phyloP scores from a whole-genome alignment of 2,329 filamentous ascomycete genomes.

The Cadophora sp. region DNA sequence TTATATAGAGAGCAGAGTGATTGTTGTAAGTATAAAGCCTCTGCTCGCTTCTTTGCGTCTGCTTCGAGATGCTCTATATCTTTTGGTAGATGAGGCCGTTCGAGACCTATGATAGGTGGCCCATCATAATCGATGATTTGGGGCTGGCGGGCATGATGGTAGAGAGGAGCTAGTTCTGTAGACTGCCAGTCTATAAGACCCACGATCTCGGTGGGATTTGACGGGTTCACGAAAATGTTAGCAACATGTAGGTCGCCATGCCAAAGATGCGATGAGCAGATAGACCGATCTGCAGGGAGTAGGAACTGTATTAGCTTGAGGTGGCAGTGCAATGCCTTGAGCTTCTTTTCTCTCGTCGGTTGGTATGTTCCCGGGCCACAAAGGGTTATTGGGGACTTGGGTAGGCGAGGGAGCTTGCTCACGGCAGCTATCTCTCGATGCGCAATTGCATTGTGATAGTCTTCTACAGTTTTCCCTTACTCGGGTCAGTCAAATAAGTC shows the following conservation, averaged over 20 bases:
- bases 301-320: conserved; percentile 12
- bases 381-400: conserved; percentile 11
- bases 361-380: conserved; percentile 13
- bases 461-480: conserved; percentile 3
- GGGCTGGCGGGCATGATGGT: conserved; percentile 12
- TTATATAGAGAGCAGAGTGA: conserved; percentile 30
- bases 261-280: conserved; percentile 10
- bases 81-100: conserved; percentile 29
- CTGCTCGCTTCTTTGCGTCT: conserved; percentile 38
- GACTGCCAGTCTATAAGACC: conserved; percentile 14
- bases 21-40: conserved; percentile 25
- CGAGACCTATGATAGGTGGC: conserved; percentile 13
- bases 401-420: neutral
- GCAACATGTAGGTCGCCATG: conserved; percentile 12
- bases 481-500: too few relatives aligned
- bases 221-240: conserved; percentile 15
- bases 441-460: conserved; percentile 10
- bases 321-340: conserved; percentile 3
- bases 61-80: conserved; percentile 48
- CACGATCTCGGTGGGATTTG: conserved; percentile 8
- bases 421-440: conserved; percentile 6
- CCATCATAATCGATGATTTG: conserved; percentile 11
- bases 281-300: conserved; percentile 5
- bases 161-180: conserved; percentile 11
- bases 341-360: conserved; percentile 11